These are phyloP conservation scores for Tuber melanosporum DNA, from an alignment of 495 filamentous ascomycete genomes.

Conservation along the genomic window DNA sequence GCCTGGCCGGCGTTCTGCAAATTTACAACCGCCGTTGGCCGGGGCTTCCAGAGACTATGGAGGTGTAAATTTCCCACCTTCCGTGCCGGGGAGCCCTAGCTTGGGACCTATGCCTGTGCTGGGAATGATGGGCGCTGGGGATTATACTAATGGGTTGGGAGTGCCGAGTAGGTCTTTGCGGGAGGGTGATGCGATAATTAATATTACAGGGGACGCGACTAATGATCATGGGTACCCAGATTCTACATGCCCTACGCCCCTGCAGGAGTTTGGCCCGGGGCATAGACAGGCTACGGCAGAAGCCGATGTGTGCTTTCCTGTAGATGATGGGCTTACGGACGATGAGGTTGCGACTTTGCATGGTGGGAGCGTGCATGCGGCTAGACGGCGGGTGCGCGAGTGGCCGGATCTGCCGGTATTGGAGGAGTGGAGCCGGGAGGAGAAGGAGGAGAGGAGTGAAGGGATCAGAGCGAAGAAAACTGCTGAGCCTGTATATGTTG, in stretches of 20 bases:
- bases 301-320: conserved; percentile 81
- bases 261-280: conserved; percentile 25
- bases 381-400: conserved; percentile 48
- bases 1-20: neutral
- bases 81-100: conserved; percentile 70
- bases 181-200: conserved; percentile 45
- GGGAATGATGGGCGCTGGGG: conserved; percentile 21
- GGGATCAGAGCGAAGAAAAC: conserved; percentile 86
- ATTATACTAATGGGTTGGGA: conserved; percentile 51
- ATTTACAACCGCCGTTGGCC: conserved; percentile 2
- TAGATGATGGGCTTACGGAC: conserved; percentile 43
- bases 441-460: conserved; percentile 84
- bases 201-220: conserved; percentile 23
- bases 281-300: conserved; percentile 49
- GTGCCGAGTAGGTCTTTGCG: conserved; percentile 45
- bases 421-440: conserved; percentile 83
- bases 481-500: conserved; percentile 84
- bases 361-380: conserved; percentile 18
- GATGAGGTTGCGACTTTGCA: conserved; percentile 42
- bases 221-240: conserved; percentile 24
- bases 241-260: conserved; percentile 35
- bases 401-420: conserved; percentile 71
- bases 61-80: conserved; percentile 87
- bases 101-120: conserved; percentile 43
- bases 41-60: conserved; percentile 29